Conservation (phyloP, 2,329 filamentous ascomycete genomes). For the Phaeosphaeriaceae sp. region DNA sequence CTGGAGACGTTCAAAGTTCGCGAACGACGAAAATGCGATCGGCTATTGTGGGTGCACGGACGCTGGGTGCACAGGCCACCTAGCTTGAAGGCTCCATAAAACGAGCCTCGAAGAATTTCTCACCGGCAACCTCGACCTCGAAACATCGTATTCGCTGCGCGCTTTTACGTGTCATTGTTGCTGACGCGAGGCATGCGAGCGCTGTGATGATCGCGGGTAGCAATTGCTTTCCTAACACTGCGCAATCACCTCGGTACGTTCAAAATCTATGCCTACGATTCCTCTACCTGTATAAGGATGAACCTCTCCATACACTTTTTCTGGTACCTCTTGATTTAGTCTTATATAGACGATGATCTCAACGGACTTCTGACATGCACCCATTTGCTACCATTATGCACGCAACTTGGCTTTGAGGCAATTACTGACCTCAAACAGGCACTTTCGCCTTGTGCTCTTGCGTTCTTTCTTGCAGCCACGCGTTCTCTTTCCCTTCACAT, state of each 20-base stretch:
- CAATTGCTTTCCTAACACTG: too few relatives aligned
- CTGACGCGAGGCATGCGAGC: background rate
- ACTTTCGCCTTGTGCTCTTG: background rate
- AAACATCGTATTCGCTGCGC: background rate
- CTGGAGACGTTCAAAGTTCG: slow-evolving; percentile 27
- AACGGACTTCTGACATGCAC: slow-evolving; percentile 46
- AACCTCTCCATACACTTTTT: slow-evolving; percentile 29
- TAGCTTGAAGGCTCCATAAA: background rate
- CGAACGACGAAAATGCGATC: slow-evolving; percentile 17
- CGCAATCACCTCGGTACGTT: too few relatives aligned
- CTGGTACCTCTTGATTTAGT: slow-evolving; percentile 84
- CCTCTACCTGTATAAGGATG: slow-evolving; percentile 23
- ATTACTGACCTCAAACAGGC: slow-evolving; percentile 1
- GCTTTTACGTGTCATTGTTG: background rate
- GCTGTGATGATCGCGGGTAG: background rate
- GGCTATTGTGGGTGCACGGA: slow-evolving; percentile 23
- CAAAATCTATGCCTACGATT: too few relatives aligned
- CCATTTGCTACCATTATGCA: slow-evolving; percentile 7
- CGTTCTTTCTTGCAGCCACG: background rate
- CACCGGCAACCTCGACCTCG: background rate
- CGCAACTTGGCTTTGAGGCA: background rate
- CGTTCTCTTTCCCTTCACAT: background rate
- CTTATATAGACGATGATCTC: slow-evolving; percentile 44
- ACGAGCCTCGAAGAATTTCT: slow-evolving; percentile 11
- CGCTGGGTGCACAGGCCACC: background rate